phyloP scores from a whole-genome alignment of 139 green algal genomes.

The Desmodesmus armatus region DNA sequence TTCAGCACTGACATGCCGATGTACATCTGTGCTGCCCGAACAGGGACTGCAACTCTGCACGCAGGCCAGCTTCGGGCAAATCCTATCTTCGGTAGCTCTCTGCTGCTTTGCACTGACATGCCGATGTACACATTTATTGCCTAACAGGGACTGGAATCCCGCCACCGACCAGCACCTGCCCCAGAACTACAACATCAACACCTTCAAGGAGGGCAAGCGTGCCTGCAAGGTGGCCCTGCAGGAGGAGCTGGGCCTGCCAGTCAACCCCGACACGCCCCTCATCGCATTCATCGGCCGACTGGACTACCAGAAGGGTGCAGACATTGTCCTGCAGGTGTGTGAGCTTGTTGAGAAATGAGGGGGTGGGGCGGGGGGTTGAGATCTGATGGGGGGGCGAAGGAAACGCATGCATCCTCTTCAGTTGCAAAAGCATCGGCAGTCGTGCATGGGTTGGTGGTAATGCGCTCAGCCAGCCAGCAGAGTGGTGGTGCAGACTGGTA shows the following conservation, averaged over 20 bases:
- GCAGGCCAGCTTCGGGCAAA: too few species aligned
- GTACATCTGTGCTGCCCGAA: too few species aligned
- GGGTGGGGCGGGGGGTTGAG: background rate
- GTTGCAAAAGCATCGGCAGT: too few species aligned
- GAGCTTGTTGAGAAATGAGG: background rate
- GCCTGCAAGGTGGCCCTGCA: slow-evolving; percentile 80
- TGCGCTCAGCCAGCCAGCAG: too few species aligned
- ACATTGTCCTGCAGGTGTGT: slow-evolving; percentile 71
- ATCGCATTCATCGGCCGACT: slow-evolving; percentile 86
- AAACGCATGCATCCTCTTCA: too few species aligned
- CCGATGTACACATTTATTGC: too few species aligned
- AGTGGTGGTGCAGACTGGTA: too few species aligned
- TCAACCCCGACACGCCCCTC: slow-evolving; percentile 69
- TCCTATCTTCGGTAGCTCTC: too few species aligned
- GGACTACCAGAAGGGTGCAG: slow-evolving; percentile 87
- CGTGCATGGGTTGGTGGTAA: background rate
- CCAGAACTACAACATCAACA: slow-evolving; percentile 62
- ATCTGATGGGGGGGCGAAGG: background rate
- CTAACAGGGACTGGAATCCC: slow-evolving; percentile 79
- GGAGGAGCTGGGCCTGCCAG: slow-evolving; percentile 76
- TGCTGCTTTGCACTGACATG: too few species aligned
- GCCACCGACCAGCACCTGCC: slow-evolving; percentile 69
- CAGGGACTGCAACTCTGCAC: slow-evolving; percentile 74
- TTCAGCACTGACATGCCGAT: too few species aligned
- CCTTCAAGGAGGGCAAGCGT: slow-evolving; percentile 74